phyloP scores from a whole-genome alignment of 352 stramenopile genomes.

The Aphanomyces invadans region DNA sequence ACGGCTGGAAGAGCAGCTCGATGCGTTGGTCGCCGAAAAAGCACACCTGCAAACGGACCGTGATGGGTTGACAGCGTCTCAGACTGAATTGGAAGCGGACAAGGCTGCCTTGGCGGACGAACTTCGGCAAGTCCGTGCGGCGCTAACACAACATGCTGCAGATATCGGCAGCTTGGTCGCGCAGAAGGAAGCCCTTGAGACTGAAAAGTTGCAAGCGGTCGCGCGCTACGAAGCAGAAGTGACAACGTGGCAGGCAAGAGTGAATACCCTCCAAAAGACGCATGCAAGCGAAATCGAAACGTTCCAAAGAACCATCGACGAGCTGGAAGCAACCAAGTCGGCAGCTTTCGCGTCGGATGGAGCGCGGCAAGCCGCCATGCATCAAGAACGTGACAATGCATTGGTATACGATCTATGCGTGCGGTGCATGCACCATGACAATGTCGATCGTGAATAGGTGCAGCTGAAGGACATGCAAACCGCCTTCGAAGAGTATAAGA shows the following conservation, averaged over 20 bases:
- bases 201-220: neutral
- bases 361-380: neutral
- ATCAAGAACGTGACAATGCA: neutral
- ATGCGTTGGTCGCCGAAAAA: neutral
- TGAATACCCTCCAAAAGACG: neutral
- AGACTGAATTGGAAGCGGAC: neutral
- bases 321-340: neutral
- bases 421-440: neutral
- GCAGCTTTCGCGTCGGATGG: neutral
- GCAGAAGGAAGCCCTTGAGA: neutral
- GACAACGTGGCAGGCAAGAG: neutral
- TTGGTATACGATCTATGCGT: neutral
- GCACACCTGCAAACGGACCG: neutral
- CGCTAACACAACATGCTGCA: neutral
- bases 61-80: neutral
- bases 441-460: neutral
- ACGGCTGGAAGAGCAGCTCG: neutral
- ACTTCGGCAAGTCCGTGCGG: neutral
- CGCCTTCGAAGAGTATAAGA: constrained; percentile 65
- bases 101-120: neutral
- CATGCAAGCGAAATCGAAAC: neutral
- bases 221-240: no score
- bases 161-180: neutral
- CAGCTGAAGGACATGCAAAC: constrained; percentile 33
- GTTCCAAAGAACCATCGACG: neutral